Percentiles rank a stretch among this genome's conserved stretches.
These are phyloP conservation scores for Allium sativum DNA, from an alignment of 106 monocot species.

Conservation along the genomic window DNA sequence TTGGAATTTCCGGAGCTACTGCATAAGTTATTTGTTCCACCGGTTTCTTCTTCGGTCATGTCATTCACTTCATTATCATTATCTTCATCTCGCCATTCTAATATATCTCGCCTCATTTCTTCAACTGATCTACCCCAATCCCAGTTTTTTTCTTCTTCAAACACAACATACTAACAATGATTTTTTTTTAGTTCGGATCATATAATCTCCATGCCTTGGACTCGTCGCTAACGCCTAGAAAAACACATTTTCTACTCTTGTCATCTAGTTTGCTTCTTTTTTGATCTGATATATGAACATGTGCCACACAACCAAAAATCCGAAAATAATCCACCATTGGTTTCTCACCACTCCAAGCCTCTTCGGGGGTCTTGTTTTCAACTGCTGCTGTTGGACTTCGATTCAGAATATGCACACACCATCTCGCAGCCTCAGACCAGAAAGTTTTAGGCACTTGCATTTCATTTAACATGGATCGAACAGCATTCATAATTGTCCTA, in stretches of 20 bases:
- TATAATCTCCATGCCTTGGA: constrained; percentile 7
- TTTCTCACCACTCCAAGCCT: constrained; percentile 5
- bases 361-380: constrained; percentile 1
- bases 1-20: constrained; percentile 1
- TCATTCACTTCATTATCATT: not conserved
- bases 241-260: not conserved
- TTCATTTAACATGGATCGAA: not conserved
- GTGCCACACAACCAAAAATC: not conserved
- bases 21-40: too few species aligned
- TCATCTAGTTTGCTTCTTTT: constrained; percentile 4
- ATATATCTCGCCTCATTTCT: not conserved
- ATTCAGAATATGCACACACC: constrained; percentile 5
- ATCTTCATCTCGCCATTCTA: not conserved
- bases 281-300: constrained; percentile 6
- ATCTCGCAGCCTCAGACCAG: not conserved
- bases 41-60: not conserved
- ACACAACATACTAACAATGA: constrained; percentile 3
- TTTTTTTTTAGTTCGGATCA: constrained; percentile 2
- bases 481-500: not conserved
- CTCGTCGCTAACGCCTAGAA: constrained; percentile 4
- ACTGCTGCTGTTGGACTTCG: not conserved
- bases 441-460: constrained; percentile 1
- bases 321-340: constrained; percentile 5
- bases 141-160: not conserved
- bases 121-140: not conserved